A percentile compares a stretch with the other conserved stretches of the same genome.
These are phyloP conservation scores for Alternaria longipes DNA, from an alignment of 2,329 filamentous ascomycete species.

Conservation along the genomic window DNA sequence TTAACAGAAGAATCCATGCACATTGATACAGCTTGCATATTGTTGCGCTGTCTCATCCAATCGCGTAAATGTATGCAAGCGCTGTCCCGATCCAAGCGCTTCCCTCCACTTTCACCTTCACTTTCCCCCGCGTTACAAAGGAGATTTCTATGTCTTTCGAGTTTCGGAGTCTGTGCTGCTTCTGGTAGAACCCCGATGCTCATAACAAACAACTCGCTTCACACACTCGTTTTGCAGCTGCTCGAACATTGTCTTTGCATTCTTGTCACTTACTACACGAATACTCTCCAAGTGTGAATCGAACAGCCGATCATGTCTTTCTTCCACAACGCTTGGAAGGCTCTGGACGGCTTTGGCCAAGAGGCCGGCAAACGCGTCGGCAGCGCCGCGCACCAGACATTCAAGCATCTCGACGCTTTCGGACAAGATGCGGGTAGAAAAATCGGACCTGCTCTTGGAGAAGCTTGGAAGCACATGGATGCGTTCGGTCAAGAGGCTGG, in stretches of 20 bases:
- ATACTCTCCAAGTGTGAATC: neutral
- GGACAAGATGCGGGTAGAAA: slow-evolving; percentile 12
- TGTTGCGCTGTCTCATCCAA: neutral
- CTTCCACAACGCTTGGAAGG: slow-evolving; percentile 11
- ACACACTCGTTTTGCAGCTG: neutral
- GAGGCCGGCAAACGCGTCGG: slow-evolving; percentile 9
- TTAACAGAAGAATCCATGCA: neutral
- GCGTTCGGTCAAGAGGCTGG: slow-evolving; percentile 9
- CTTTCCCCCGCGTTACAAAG: neutral
- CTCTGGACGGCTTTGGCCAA: slow-evolving; percentile 8
- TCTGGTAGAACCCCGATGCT: neutral
- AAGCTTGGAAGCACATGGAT: slow-evolving; percentile 13
- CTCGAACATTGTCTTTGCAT: neutral
- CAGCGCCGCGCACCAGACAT: neutral
- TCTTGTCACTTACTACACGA: neutral
- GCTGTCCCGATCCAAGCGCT: neutral
- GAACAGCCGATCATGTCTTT: slow-evolving; percentile 2
- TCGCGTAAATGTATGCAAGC: neutral
- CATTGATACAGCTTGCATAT: neutral
- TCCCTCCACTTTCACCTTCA: neutral
- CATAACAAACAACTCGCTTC: neutral
- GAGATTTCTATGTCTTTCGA: neutral
- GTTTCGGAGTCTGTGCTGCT: neutral
- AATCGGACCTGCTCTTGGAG: slow-evolving; percentile 6
- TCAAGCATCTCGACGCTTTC: slow-evolving; percentile 3